phyloP scores from a whole-genome alignment of 495 filamentous ascomycete species.

The Trichoderma virens region DNA sequence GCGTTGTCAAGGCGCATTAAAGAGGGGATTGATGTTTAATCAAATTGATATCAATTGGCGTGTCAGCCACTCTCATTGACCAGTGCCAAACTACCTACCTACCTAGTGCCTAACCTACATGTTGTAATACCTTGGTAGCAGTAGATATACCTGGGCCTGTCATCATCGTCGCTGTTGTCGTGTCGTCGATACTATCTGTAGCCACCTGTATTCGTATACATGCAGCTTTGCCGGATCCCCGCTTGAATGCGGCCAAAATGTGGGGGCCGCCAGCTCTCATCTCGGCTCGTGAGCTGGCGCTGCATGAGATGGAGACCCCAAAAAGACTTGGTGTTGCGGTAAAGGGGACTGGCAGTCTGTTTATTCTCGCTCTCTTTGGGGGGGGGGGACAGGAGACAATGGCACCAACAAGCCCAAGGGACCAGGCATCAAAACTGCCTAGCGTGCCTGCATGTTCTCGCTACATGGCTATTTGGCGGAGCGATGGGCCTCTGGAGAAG shows the following conservation, averaged over 20 bases:
- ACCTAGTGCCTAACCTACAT: background rate
- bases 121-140: background rate
- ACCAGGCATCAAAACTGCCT: background rate
- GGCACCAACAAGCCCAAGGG: background rate
- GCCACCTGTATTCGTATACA: no score
- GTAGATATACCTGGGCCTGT: no score
- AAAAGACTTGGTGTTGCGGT: background rate
- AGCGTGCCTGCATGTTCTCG: background rate
- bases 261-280: slow-evolving; percentile 1
- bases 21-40: background rate
- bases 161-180: no score
- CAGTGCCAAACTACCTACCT: no score
- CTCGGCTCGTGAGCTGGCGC: slow-evolving; percentile 7
- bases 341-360: background rate
- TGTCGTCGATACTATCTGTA: no score
- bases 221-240: background rate
- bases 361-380: background rate
- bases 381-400: background rate
- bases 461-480: no score
- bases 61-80: no score
- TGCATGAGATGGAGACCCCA: background rate
- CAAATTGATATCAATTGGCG: no score
- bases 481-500: no score
- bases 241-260: background rate
- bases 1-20: slow-evolving; percentile 63